A percentile compares a stretch with the other conserved stretches of the same genome.
These are phyloP conservation scores for Xylaria arbuscula DNA, from an alignment of 2,329 filamentous ascomycete genomes.

Conservation along the genomic window DNA sequence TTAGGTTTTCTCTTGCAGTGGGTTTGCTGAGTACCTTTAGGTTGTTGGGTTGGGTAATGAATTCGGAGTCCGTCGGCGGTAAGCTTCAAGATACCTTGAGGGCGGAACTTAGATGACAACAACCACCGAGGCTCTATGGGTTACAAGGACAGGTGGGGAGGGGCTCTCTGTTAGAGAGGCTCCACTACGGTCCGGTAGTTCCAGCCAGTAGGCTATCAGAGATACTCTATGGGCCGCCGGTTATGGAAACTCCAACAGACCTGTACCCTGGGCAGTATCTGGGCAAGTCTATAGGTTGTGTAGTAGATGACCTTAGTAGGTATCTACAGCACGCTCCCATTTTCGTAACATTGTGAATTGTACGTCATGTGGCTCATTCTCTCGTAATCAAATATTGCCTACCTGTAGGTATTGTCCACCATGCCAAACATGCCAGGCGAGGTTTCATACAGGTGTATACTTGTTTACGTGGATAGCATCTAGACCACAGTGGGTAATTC, in stretches of 20 bases:
- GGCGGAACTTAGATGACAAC: neutral
- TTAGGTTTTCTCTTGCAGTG: neutral
- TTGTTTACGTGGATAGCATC: too few relatives aligned
- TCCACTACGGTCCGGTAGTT: constrained; percentile 43
- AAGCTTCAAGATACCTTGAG: neutral
- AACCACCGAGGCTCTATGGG: constrained; percentile 18
- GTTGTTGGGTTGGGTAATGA: constrained; percentile 4
- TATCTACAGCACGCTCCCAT: too few relatives aligned
- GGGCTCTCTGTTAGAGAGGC: neutral
- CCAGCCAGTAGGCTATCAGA: constrained; percentile 33
- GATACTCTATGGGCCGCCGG: constrained; percentile 14
- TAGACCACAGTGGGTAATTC: neutral
- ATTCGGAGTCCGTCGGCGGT: constrained; percentile 2
- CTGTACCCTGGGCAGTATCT: too few relatives aligned
- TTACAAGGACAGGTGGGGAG: constrained; percentile 18
- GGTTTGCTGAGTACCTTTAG: constrained; percentile 3
- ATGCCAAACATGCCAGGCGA: neutral
- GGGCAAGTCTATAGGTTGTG: neutral
- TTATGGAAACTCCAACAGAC: constrained; percentile 26
- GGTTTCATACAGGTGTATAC: neutral
- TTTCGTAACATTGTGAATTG: neutral
- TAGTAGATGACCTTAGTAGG: neutral
- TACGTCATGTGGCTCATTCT: constrained; percentile 7
- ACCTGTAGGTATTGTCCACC: neutral
- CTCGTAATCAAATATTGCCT: neutral